Percentiles rank a stretch among this genome's conserved stretches.
Conservation (phyloP, 163 green algal genomes). For the Volvox carteri region DNA sequence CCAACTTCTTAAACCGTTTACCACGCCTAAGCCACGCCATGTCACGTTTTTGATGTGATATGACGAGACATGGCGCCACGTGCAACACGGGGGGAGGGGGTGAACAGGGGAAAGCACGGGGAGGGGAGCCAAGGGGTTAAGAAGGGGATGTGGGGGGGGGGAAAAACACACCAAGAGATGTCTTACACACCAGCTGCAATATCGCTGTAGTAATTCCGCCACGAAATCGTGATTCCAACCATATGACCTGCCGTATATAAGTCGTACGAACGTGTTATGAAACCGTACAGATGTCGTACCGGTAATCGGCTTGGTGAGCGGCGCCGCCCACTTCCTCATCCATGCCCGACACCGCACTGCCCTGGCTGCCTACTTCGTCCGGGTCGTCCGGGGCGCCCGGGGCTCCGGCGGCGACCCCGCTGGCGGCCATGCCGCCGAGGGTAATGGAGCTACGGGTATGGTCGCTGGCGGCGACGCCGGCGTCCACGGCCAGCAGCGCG, state of each 20-base stretch:
- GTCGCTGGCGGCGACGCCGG: background rate
- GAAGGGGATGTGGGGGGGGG: too few species aligned
- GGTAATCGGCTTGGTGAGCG: conserved; percentile 46
- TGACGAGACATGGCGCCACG: too few species aligned
- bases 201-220: too few species aligned
- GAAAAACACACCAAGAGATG: too few species aligned
- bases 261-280: too few species aligned
- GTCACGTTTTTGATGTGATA: background rate
- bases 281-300: conserved; percentile 33
- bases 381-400: background rate
- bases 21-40: conserved; percentile 42
- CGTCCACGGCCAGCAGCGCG: background rate
- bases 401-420: too few species aligned
- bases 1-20: conserved; percentile 55
- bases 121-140: too few species aligned
- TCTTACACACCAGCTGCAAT: too few species aligned
- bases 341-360: conserved; percentile 29
- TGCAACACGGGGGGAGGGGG: background rate
- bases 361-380: conserved; percentile 41
- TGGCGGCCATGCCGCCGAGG: too few species aligned
- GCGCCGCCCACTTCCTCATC: conserved; percentile 15
- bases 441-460: background rate
- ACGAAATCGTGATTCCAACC: too few species aligned
- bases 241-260: too few species aligned
- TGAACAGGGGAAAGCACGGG: background rate